A percentile compares a stretch with the other conserved stretches of the same genome.
Evolutionary conservation across 2,329 filamentous ascomycete species (phyloP).

Genomic region (Fusarium fujikuroi): DNA sequence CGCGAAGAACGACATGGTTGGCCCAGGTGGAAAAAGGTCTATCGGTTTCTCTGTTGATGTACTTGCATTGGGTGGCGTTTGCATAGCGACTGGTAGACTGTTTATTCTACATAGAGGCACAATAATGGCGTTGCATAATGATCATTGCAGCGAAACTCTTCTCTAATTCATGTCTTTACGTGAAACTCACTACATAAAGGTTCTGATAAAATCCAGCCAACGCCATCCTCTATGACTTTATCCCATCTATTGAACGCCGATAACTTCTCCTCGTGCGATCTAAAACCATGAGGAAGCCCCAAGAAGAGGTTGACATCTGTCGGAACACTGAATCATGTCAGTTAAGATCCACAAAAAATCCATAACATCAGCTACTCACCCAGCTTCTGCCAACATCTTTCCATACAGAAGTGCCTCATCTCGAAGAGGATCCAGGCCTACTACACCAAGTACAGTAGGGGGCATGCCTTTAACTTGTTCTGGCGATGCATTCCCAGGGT

Average conservation of each 20-base stretch:
- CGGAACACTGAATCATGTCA: background rate
- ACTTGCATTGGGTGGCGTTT: background rate
- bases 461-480: slow-evolving; percentile 4
- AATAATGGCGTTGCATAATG: fast-evolving
- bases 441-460: background rate
- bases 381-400: background rate
- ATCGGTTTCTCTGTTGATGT: slow-evolving; percentile 74
- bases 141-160: background rate
- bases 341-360: fast-evolving
- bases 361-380: background rate
- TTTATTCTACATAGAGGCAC: fast-evolving
- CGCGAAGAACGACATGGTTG: slow-evolving; percentile 75
- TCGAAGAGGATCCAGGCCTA: background rate
- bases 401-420: slow-evolving; percentile 2
- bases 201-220: background rate
- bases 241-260: slow-evolving; percentile 2
- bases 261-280: background rate
- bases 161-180: background rate
- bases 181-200: background rate
- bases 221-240: background rate
- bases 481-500: background rate
- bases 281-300: background rate
- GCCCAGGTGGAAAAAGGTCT: slow-evolving; percentile 81
- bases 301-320: background rate
- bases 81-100: fast-evolving